phyloP scores from a whole-genome alignment of 2,329 filamentous ascomycete genomes.

The Trichophyton mentagrophytes region DNA sequence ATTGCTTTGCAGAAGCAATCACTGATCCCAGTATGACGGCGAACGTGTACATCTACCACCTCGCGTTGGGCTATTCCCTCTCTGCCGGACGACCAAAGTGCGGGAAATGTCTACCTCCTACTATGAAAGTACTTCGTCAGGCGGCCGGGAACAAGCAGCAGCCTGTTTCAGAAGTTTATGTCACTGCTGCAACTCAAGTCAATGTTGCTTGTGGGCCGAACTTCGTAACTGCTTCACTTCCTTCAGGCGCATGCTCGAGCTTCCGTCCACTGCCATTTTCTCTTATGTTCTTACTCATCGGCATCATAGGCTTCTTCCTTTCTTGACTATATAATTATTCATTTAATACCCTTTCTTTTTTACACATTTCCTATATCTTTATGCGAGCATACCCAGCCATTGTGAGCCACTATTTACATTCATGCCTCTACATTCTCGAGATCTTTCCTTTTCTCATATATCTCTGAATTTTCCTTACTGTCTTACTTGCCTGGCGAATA shows the following conservation, averaged over 20 bases:
- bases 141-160: constrained; percentile 54
- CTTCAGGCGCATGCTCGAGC: neutral
- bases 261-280: neutral
- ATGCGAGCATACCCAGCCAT: neutral
- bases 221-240: constrained; percentile 31
- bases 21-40: constrained; percentile 53
- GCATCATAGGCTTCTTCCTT: neutral
- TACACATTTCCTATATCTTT: neutral
- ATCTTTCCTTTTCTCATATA: neutral
- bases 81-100: constrained; percentile 63
- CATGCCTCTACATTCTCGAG: neutral
- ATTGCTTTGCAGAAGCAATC: constrained; percentile 70
- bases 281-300: neutral
- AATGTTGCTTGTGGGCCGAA: constrained; percentile 49
- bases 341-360: neutral
- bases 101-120: constrained; percentile 60
- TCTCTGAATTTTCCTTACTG: neutral
- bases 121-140: constrained; percentile 67
- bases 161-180: constrained; percentile 57
- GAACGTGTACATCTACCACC: constrained; percentile 71
- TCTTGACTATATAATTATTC: neutral
- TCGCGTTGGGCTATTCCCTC: constrained; percentile 63
- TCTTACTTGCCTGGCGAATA: neutral
- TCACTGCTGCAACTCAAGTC: constrained; percentile 56
- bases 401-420: neutral